A percentile compares a stretch with the other conserved stretches of the same genome.
Evolutionary conservation across 2,329 filamentous ascomycete species (phyloP).

Genomic region (Graphium sp.): DNA sequence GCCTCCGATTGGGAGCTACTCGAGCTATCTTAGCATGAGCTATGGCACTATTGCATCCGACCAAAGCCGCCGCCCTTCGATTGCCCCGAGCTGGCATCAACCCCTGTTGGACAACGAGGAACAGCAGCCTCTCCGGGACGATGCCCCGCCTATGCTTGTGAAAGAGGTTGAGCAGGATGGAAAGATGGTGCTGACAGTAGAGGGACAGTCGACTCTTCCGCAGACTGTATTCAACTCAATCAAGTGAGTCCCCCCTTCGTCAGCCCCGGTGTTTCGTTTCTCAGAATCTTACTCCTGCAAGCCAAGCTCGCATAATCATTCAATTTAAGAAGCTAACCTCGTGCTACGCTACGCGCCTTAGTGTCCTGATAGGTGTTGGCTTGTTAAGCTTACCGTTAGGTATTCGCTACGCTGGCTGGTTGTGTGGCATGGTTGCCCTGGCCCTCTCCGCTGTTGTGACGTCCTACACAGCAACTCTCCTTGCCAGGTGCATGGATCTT

Average conservation of each 20-base stretch:
- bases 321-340: slow-evolving; percentile 5
- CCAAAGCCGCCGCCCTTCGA: slow-evolving; percentile 4
- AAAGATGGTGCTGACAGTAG: slow-evolving; percentile 65
- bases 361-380: slow-evolving; percentile 75
- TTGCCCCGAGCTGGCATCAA: slow-evolving; percentile 10
- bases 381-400: slow-evolving; percentile 79
- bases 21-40: slow-evolving; percentile 30
- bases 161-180: slow-evolving; percentile 83
- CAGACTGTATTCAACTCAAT: slow-evolving; percentile 96
- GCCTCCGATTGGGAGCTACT: slow-evolving; percentile 57
- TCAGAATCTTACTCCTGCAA: neutral
- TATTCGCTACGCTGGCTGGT: slow-evolving; percentile 75
- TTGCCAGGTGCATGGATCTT: slow-evolving; percentile 78
- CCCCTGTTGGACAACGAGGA: slow-evolving; percentile 10
- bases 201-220: slow-evolving; percentile 86
- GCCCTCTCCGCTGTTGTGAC: slow-evolving; percentile 60
- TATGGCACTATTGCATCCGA: slow-evolving; percentile 32
- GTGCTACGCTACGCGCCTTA: slow-evolving; percentile 10
- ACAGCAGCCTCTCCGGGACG: slow-evolving; percentile 27
- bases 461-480: slow-evolving; percentile 67
- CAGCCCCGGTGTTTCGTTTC: neutral
- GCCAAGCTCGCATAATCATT: too few relatives aligned
- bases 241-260: slow-evolving; percentile 29
- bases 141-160: slow-evolving; percentile 63
- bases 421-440: slow-evolving; percentile 64